A percentile compares a stretch with the other conserved stretches of the same genome.
phyloP scores from a whole-genome alignment of 2,329 filamentous ascomycete genomes.

The Colletotrichum costaricense region DNA sequence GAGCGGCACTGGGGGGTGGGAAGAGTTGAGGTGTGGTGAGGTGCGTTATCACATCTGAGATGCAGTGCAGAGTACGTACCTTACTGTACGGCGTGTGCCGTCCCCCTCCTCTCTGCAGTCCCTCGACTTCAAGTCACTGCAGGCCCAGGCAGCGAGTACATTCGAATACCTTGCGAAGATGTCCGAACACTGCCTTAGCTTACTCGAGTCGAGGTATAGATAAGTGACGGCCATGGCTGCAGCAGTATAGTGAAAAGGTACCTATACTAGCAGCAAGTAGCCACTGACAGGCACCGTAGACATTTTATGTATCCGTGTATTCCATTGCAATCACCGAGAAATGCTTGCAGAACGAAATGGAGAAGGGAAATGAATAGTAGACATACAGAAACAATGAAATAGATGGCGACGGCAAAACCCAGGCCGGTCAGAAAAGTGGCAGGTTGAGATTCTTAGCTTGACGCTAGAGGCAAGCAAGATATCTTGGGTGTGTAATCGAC shows the following conservation, averaged over 20 bases:
- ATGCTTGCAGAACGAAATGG: constrained; percentile 7
- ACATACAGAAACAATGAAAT: not conserved
- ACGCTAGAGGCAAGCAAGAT: not conserved
- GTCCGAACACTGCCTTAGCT: not conserved
- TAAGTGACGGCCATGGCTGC: not conserved
- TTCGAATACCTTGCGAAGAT: not conserved
- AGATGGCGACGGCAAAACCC: not conserved
- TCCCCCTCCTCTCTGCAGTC: not conserved
- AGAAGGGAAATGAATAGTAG: not conserved
- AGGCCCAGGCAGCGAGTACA: not conserved
- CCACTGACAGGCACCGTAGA: not conserved
- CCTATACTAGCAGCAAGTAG: not conserved
- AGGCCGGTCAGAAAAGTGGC: constrained; percentile 1
- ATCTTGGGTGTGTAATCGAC: not conserved
- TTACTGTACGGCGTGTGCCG: not conserved
- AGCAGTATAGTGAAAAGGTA: not conserved
- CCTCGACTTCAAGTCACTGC: not conserved
- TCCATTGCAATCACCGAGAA: not conserved
- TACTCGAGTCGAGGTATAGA: not conserved
- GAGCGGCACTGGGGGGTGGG: constrained; percentile 16
- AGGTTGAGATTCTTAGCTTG: not conserved
- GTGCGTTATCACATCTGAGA: constrained; percentile 32
- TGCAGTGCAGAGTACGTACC: constrained; percentile 20
- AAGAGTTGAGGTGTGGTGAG: not conserved
- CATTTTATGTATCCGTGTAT: not conserved